Evolutionary conservation across 2,329 filamentous ascomycete species (phyloP).

Genomic region (Rutstroemia sp.): DNA sequence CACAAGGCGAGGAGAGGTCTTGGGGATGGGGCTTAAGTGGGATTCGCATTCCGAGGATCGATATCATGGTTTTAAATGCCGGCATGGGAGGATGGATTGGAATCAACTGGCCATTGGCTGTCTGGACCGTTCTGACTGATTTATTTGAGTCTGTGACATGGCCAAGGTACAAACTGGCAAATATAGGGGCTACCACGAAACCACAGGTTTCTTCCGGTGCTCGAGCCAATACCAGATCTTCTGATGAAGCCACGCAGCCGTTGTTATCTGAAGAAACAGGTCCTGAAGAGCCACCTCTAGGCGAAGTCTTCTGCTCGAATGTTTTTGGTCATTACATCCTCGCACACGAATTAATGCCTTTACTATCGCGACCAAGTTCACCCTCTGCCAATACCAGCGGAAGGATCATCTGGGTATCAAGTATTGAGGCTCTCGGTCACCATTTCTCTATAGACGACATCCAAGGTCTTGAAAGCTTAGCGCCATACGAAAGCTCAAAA

Average conservation of each 20-base stretch:
- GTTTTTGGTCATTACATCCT: slow-evolving; percentile 94
- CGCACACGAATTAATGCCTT: slow-evolving; percentile 67
- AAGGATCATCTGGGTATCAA: slow-evolving; percentile 76
- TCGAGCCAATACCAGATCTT: neutral
- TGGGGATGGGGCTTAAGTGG: slow-evolving; percentile 31
- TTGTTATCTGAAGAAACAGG: slow-evolving; percentile 15
- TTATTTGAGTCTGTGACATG: slow-evolving; percentile 64
- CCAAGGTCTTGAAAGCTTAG: slow-evolving; percentile 55
- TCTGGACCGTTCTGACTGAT: slow-evolving; percentile 48
- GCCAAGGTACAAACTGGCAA: slow-evolving; percentile 67
- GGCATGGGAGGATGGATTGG: slow-evolving; percentile 82
- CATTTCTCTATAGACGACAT: slow-evolving; percentile 60
- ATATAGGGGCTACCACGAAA: slow-evolving; percentile 44
- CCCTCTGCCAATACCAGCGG: slow-evolving; percentile 20
- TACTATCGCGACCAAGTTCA: slow-evolving; percentile 43
- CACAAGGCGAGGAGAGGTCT: slow-evolving; percentile 38
- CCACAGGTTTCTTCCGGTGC: slow-evolving; percentile 37
- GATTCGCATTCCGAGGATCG: slow-evolving; percentile 60
- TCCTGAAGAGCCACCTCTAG: slow-evolving; percentile 52
- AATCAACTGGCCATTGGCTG: slow-evolving; percentile 59
- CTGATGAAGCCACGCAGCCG: slow-evolving; percentile 23
- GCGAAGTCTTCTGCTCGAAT: slow-evolving; percentile 83
- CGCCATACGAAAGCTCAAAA: slow-evolving; percentile 80
- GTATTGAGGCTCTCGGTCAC: slow-evolving; percentile 57
- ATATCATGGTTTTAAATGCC: slow-evolving; percentile 78